These are phyloP conservation scores for Epithemia pelagica DNA, from an alignment of 108 stramenopile species.

Conservation along the genomic window DNA sequence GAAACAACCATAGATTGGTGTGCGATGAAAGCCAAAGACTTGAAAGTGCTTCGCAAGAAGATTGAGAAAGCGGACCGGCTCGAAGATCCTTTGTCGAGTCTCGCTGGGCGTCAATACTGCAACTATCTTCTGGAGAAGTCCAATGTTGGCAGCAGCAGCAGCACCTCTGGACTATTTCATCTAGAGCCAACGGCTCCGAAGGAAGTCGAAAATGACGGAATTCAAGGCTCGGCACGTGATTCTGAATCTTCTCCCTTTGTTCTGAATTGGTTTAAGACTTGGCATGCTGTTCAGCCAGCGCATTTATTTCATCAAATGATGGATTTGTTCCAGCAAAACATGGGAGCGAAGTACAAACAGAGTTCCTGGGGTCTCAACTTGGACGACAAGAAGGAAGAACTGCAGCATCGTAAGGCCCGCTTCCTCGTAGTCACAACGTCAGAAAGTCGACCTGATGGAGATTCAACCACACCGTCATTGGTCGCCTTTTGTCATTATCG, in stretches of 20 bases:
- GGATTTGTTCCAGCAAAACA: conserved; percentile 63
- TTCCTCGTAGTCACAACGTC: conserved; percentile 37
- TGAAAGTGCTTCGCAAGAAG: conserved; percentile 8
- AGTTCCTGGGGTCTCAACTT: conserved; percentile 77
- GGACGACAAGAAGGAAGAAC: conserved; percentile 52
- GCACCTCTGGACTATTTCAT: not conserved
- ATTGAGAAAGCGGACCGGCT: conserved; percentile 5
- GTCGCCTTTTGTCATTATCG: conserved; percentile 72
- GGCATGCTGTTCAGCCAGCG: not conserved
- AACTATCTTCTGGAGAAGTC: not conserved
- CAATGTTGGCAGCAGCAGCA: not conserved
- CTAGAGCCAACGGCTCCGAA: not conserved
- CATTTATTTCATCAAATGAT: conserved; percentile 16
- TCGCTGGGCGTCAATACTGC: not conserved
- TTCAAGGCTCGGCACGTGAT: not conserved
- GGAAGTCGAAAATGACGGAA: not conserved
- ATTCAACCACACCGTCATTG: conserved; percentile 5
- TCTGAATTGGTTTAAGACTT: not conserved
- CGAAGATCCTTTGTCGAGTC: not conserved
- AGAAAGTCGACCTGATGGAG: not conserved
- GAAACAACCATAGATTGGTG: too few relatives aligned
- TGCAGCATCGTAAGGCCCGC: conserved; percentile 53
- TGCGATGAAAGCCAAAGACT: conserved; percentile 4
- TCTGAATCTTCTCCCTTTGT: not conserved
- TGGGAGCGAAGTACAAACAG: conserved; percentile 57